Evolutionary conservation across 805 yeast species (phyloP).

Genomic region (Saccharomyces paradoxus): DNA sequence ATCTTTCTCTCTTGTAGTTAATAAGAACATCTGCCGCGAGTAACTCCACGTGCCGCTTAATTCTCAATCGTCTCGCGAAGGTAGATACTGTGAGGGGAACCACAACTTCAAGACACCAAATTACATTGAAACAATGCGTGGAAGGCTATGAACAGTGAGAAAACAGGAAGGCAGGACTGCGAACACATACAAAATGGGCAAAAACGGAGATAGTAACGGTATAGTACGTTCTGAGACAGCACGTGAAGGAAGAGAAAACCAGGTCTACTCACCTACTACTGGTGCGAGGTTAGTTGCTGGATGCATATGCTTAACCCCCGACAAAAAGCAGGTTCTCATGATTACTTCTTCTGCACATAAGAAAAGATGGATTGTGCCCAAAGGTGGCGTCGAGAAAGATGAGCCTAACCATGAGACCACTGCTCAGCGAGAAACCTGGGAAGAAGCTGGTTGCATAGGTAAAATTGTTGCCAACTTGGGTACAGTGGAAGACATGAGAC

Average conservation of each 20-base stretch:
- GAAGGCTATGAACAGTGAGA: background rate
- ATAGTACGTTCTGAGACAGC: slow-evolving; percentile 31
- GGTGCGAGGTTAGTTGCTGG: slow-evolving; percentile 94
- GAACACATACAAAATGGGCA: background rate
- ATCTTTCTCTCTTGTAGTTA: background rate
- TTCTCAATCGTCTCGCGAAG: background rate
- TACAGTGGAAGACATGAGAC: slow-evolving; percentile 52
- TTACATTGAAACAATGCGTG: background rate
- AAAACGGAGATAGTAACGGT: background rate
- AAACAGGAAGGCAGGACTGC: background rate
- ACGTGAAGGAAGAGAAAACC: slow-evolving; percentile 52
- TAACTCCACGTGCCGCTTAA: background rate
- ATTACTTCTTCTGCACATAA: slow-evolving; percentile 64
- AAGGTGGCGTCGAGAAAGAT: slow-evolving; percentile 90
- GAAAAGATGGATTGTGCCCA: slow-evolving; percentile 81
- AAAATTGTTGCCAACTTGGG: slow-evolving; percentile 49
- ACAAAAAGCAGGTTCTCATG: slow-evolving; percentile 60
- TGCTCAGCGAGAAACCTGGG: slow-evolving; percentile 93
- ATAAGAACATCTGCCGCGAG: background rate
- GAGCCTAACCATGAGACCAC: slow-evolving; percentile 43
- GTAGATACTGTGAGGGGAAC: background rate
- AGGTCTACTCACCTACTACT: slow-evolving; percentile 46
- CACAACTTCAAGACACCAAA: background rate
- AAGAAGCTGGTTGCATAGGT: slow-evolving; percentile 89
- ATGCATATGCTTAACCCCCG: slow-evolving; percentile 60